Percentiles rank a stretch among this genome's conserved stretches.
Conservation (phyloP, 2,329 filamentous ascomycete genomes). For the Venturiaceae sp. region DNA sequence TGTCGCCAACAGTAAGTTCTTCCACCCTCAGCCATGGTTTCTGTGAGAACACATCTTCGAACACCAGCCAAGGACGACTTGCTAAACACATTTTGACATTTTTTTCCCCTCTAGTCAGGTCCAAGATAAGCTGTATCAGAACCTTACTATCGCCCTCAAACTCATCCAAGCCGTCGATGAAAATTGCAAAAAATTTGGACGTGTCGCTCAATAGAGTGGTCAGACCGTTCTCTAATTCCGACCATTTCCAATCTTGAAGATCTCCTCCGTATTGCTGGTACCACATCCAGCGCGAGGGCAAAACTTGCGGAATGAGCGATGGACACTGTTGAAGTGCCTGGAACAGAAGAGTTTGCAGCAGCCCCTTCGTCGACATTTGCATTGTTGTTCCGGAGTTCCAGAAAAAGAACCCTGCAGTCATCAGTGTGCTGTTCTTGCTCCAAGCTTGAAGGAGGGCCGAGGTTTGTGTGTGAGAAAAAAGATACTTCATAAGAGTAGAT, state of each 20-base stretch:
- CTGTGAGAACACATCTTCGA: background rate
- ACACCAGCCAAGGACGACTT: background rate
- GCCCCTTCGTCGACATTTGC: no score
- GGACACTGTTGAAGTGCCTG: no score
- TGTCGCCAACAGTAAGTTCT: background rate
- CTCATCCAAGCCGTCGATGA: background rate
- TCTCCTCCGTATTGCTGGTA: no score
- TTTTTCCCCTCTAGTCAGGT: no score
- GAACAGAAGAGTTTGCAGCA: no score
- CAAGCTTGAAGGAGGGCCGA: background rate
- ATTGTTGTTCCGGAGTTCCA: constrained; percentile 33
- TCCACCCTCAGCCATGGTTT: background rate
- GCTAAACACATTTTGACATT: background rate
- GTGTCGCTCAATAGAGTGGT: no score
- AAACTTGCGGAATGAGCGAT: no score
- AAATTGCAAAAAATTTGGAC: no score
- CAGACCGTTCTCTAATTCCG: no score
- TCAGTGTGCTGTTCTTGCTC: constrained; percentile 12
- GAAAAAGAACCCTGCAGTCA: constrained; percentile 34
- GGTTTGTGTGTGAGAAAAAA: background rate
- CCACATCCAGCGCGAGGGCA: no score
- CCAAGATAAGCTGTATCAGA: background rate
- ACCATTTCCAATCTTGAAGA: no score
- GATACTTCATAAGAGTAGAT: constrained; percentile 34
- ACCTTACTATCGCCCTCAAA: background rate